phyloP scores from a whole-genome alignment of 441 rosid genomes.

The Mallotus japonicus region DNA sequence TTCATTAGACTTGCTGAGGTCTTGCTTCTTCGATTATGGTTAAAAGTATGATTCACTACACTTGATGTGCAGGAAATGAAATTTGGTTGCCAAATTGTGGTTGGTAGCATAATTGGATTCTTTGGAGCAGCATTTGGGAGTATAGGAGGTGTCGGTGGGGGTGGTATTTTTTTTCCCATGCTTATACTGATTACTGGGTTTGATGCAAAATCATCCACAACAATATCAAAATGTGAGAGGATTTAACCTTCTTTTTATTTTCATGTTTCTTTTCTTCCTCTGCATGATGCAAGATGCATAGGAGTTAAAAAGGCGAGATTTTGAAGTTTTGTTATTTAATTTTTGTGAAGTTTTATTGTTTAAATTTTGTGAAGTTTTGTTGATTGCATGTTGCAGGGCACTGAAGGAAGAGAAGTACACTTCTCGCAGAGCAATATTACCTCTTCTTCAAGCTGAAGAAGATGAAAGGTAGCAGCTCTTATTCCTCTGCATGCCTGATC shows the following conservation, averaged over 20 bases:
- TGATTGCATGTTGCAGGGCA: conserved; percentile 47
- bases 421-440: conserved; percentile 78
- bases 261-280: not conserved
- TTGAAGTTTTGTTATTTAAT: no score
- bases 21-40: not conserved
- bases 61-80: conserved; percentile 30
- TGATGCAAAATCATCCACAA: conserved; percentile 48
- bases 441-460: conserved; percentile 96
- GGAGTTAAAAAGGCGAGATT: no score
- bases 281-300: no score
- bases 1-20: not conserved
- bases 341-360: no score
- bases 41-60: not conserved
- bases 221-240: conserved; percentile 46
- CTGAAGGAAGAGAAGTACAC: conserved; percentile 92
- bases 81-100: conserved; percentile 47
- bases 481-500: not conserved
- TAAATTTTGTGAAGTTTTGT: no score
- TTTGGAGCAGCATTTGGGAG: conserved; percentile 54
- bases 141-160: conserved; percentile 57
- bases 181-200: conserved; percentile 47
- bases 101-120: conserved; percentile 45
- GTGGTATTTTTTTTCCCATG: conserved; percentile 55
- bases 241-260: not conserved
- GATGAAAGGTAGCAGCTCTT: conserved; percentile 71